These are phyloP conservation scores for Daldinia sp. DNA, from an alignment of 2,329 filamentous ascomycete species.

Conservation along the genomic window DNA sequence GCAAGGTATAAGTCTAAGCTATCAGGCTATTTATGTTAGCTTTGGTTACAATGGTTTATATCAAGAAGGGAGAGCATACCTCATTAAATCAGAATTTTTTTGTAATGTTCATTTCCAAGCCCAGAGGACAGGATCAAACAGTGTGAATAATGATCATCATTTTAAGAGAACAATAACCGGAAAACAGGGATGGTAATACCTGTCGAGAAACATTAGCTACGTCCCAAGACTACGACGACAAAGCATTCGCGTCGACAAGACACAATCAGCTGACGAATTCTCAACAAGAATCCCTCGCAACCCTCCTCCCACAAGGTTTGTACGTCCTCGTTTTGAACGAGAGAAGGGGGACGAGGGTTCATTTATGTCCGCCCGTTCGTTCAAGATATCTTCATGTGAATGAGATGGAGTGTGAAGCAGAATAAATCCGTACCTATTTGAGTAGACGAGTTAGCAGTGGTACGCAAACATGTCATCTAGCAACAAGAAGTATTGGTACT, in stretches of 20 bases:
- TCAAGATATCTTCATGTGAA: slow-evolving; percentile 69
- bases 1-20: slow-evolving; percentile 17
- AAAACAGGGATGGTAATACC: slow-evolving; percentile 37
- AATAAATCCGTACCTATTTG: slow-evolving; percentile 54
- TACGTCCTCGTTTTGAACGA: slow-evolving; percentile 65
- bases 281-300: slow-evolving; percentile 67
- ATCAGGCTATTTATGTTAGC: slow-evolving; percentile 45
- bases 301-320: slow-evolving; percentile 65
- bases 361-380: slow-evolving; percentile 76
- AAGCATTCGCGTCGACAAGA: slow-evolving; percentile 23
- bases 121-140: slow-evolving; percentile 50
- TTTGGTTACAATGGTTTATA: not conserved
- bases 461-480: slow-evolving; percentile 29
- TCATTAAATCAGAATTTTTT: slow-evolving; percentile 52
- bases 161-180: slow-evolving; percentile 16
- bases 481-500: slow-evolving; percentile 39
- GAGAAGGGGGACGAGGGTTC: slow-evolving; percentile 58
- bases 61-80: slow-evolving; percentile 37
- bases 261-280: slow-evolving; percentile 70
- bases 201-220: slow-evolving; percentile 40
- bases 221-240: slow-evolving; percentile 40
- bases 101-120: slow-evolving; percentile 49
- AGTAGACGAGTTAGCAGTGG: slow-evolving; percentile 50
- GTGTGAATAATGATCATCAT: slow-evolving; percentile 53
- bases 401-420: slow-evolving; percentile 30